Conservation (phyloP, 2,329 filamentous ascomycete species). For the Lachnellula suecica region DNA sequence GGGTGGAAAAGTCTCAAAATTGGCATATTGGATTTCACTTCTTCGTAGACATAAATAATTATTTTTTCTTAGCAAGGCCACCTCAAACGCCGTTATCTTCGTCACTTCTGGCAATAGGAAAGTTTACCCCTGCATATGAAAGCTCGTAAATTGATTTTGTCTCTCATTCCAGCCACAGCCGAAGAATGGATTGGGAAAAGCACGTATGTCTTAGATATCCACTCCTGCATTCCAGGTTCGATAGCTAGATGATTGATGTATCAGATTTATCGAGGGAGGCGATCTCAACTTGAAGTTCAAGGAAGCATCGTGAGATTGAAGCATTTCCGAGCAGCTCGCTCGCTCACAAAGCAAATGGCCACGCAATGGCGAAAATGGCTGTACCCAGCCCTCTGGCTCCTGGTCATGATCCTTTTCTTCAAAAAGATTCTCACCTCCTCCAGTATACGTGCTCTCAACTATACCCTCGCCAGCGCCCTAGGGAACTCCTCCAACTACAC, state of each 20-base stretch:
- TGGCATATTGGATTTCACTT: too few species aligned
- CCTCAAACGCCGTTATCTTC: too few species aligned
- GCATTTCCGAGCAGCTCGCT: too few species aligned
- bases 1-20: neutral
- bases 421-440: neutral
- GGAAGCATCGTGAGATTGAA: neutral
- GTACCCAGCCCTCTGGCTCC: constrained; percentile 12
- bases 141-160: neutral
- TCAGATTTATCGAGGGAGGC: neutral
- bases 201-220: neutral
- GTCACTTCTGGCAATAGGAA: neutral
- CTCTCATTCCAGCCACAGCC: neutral
- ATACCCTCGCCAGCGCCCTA: neutral
- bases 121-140: neutral
- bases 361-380: constrained; percentile 12
- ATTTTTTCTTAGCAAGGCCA: neutral
- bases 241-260: neutral
- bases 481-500: constrained; percentile 3
- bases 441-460: neutral
- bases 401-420: constrained; percentile 11
- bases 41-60: neutral
- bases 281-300: neutral
- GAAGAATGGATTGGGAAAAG: neutral
- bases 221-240: neutral
- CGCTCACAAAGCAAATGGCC: neutral